phyloP scores from a whole-genome alignment of 202 grass and related monocot genomes.

The Sporobolus alterniflorus region DNA sequence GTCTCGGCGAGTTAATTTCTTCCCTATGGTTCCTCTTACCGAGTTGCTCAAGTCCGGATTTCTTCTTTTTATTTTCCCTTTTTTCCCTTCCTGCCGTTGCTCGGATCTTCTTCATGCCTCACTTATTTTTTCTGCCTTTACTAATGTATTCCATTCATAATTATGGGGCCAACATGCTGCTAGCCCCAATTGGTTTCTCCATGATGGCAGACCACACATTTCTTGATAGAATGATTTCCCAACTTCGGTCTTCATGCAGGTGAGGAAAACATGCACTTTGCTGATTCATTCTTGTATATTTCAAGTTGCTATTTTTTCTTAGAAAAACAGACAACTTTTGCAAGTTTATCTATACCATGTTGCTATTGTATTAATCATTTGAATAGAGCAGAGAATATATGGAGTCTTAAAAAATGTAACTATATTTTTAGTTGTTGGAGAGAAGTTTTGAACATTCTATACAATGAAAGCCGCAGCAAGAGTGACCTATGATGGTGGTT shows the following conservation, averaged over 20 bases:
- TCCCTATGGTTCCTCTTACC: no score
- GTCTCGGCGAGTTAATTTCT: no score
- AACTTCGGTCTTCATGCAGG: constrained; percentile 70
- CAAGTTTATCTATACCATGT: neutral
- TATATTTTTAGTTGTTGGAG: neutral
- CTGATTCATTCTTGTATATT: neutral
- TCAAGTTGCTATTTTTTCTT: neutral
- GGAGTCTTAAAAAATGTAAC: neutral
- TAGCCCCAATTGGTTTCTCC: neutral
- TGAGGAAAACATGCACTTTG: constrained; percentile 21
- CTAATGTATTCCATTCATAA: neutral
- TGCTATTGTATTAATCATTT: neutral
- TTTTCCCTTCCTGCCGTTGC: no score
- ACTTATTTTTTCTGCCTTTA: neutral
- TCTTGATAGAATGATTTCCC: constrained; percentile 80
- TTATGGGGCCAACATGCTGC: neutral
- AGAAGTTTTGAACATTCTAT: neutral
- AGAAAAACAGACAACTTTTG: neutral
- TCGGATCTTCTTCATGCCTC: no score
- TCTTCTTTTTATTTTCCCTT: no score
- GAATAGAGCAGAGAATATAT: neutral
- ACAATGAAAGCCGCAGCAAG: no score
- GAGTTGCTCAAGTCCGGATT: no score
- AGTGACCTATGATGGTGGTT: no score
- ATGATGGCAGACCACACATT: constrained; percentile 54